These are phyloP conservation scores for Ophioceras dolichostomum DNA, from an alignment of 2,329 filamentous ascomycete species.

Conservation along the genomic window DNA sequence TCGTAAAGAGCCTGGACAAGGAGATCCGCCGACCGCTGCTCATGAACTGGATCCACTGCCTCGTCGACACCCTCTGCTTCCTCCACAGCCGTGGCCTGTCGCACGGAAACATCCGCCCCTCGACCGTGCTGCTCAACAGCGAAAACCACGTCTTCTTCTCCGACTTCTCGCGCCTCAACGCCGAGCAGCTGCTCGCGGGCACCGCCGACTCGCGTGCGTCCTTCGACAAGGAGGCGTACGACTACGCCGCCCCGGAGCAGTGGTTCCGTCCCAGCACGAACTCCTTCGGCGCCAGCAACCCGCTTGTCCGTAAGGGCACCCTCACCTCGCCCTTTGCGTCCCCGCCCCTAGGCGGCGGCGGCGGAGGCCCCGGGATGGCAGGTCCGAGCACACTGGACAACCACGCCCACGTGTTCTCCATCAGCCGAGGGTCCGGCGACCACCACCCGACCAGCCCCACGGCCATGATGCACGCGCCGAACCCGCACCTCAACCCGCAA, in stretches of 20 bases:
- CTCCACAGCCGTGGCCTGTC: constrained; percentile 52
- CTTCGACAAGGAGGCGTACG: constrained; percentile 58
- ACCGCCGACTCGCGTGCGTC: constrained; percentile 27
- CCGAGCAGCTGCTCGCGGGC: constrained; percentile 26
- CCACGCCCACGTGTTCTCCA: constrained; percentile 21
- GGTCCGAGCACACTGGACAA: no score
- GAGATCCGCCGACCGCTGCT: constrained; percentile 44
- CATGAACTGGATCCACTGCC: constrained; percentile 65
- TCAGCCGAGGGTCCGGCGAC: constrained; percentile 14
- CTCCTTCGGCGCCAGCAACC: not conserved
- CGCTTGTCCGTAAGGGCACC: constrained; percentile 14
- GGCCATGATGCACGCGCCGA: constrained; percentile 23
- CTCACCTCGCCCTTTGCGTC: constrained; percentile 10
- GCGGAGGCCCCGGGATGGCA: not conserved
- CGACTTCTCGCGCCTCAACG: constrained; percentile 41
- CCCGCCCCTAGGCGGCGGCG: constrained; percentile 13
- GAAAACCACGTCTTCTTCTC: constrained; percentile 56
- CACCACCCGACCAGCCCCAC: constrained; percentile 12
- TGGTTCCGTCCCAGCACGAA: constrained; percentile 30
- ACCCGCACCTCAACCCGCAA: constrained; percentile 35
- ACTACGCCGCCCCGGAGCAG: constrained; percentile 61
- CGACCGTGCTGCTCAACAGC: constrained; percentile 54
- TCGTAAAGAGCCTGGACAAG: constrained; percentile 51
- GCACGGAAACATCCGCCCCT: constrained; percentile 59
- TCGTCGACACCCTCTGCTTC: constrained; percentile 55